phyloP scores from a whole-genome alignment of 148 eudicot genomes.

The Nepenthes mirabilis region DNA sequence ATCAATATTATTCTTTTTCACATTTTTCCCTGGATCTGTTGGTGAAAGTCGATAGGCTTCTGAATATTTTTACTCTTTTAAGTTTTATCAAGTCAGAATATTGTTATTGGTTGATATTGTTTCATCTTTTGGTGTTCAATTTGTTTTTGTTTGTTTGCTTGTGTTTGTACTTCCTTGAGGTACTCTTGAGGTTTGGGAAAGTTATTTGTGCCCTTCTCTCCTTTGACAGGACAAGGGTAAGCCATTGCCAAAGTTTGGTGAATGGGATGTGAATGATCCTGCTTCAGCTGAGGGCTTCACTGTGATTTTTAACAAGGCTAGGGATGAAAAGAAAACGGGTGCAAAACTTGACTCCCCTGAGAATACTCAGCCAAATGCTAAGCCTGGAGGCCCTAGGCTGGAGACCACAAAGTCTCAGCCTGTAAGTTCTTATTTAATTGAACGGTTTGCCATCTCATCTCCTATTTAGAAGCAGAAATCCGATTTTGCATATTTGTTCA shows the following conservation, averaged over 20 bases:
- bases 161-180: background rate
- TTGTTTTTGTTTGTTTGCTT: conserved; percentile 4
- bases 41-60: too few species aligned
- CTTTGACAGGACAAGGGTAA: conserved; percentile 59
- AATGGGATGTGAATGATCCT: conserved; percentile 88
- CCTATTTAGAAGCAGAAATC: background rate
- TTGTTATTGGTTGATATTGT: background rate
- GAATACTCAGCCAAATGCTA: conserved; percentile 26
- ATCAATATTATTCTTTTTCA: too few species aligned
- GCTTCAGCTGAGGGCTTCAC: conserved; percentile 90
- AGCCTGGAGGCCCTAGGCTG: conserved; percentile 31
- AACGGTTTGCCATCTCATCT: background rate
- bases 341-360: conserved; percentile 65
- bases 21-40: too few species aligned
- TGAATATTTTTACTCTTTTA: too few species aligned
- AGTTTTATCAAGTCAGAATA: too few species aligned
- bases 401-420: conserved; percentile 48
- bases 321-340: conserved; percentile 88
- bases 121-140: background rate
- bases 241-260: conserved; percentile 82
- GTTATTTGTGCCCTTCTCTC: background rate
- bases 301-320: conserved; percentile 76
- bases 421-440: conserved; percentile 28
- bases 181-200: background rate
- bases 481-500: background rate